Percentiles rank a stretch among this genome's conserved stretches.
Evolutionary conservation across 306 rosid species (phyloP).

Genomic region (Prunus campanulata): DNA sequence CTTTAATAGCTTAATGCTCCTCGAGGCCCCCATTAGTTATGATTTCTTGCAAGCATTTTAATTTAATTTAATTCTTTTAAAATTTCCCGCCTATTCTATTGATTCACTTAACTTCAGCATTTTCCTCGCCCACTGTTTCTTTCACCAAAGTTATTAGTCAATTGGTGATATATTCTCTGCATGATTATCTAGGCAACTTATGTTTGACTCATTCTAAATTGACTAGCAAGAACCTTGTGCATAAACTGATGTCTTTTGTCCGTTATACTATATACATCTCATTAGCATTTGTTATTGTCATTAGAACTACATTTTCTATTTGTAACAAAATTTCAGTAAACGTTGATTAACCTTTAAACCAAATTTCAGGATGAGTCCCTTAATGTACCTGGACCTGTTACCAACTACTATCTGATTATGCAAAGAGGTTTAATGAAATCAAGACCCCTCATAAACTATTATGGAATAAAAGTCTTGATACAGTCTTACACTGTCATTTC

Average conservation of each 20-base stretch:
- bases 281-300: too few species aligned
- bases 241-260: too few species aligned
- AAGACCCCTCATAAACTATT: slow-evolving; percentile 90
- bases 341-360: slow-evolving; percentile 26
- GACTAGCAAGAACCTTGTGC: not conserved
- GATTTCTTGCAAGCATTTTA: not conserved
- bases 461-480: slow-evolving; percentile 91
- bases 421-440: slow-evolving; percentile 84
- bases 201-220: too few species aligned
- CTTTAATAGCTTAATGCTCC: not conserved
- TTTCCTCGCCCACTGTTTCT: not conserved
- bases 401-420: slow-evolving; percentile 74
- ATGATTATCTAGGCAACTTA: not conserved
- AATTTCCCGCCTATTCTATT: not conserved
- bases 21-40: not conserved
- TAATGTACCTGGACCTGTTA: slow-evolving; percentile 61
- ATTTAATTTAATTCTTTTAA: too few species aligned
- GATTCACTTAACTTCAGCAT: not conserved
- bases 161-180: not conserved
- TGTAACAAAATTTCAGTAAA: not conserved
- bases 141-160: not conserved
- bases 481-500: slow-evolving; percentile 32
- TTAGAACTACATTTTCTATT: too few species aligned
- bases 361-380: slow-evolving; percentile 76
- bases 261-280: too few species aligned